phyloP scores from a whole-genome alignment of 257 asterid genomes.

The Linderniella brevidens region DNA sequence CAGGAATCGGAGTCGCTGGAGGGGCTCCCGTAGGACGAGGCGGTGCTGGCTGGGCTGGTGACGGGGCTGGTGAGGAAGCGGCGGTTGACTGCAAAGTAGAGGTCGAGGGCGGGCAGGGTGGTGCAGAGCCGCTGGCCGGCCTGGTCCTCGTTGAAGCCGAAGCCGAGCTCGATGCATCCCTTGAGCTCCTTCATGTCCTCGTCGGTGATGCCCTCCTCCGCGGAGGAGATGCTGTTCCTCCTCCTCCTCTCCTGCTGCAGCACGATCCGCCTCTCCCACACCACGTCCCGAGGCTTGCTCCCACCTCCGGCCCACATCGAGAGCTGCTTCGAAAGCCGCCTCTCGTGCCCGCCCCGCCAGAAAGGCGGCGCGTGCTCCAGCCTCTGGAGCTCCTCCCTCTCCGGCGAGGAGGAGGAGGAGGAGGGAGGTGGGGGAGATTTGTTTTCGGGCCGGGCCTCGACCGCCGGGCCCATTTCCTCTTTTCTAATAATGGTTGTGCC shows the following conservation, averaged over 20 bases:
- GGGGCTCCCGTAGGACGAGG: constrained; percentile 23
- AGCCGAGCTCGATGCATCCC: constrained; percentile 83
- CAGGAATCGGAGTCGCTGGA: constrained; percentile 26
- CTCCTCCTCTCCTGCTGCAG: constrained; percentile 29
- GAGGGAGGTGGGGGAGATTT: too few relatives aligned
- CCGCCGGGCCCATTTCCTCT: too few relatives aligned
- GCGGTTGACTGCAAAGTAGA: constrained; percentile 73
- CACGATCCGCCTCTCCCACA: constrained; percentile 78
- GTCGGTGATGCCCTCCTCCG: constrained; percentile 39
- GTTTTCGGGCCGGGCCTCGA: too few relatives aligned
- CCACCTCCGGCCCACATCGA: constrained; percentile 69
- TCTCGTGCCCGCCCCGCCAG: constrained; percentile 37
- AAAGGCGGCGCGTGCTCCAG: constrained; percentile 60
- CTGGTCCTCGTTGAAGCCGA: constrained; percentile 66
- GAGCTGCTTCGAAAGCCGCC: constrained; percentile 43
- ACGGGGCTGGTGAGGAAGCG: constrained; percentile 44
- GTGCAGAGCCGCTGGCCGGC: constrained; percentile 51
- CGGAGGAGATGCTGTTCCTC: constrained; percentile 15
- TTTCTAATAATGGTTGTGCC: too few relatives aligned
- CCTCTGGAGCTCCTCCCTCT: constrained; percentile 54
- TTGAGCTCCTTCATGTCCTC: constrained; percentile 74
- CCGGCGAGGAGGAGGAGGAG: too few relatives aligned
- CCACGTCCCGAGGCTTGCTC: constrained; percentile 56
- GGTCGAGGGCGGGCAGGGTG: constrained; percentile 81
- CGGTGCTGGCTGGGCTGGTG: constrained; percentile 32